Base-by-base conservation (phyloP, 2,329 filamentous ascomycete species). In the Alternaria longipes region DNA sequence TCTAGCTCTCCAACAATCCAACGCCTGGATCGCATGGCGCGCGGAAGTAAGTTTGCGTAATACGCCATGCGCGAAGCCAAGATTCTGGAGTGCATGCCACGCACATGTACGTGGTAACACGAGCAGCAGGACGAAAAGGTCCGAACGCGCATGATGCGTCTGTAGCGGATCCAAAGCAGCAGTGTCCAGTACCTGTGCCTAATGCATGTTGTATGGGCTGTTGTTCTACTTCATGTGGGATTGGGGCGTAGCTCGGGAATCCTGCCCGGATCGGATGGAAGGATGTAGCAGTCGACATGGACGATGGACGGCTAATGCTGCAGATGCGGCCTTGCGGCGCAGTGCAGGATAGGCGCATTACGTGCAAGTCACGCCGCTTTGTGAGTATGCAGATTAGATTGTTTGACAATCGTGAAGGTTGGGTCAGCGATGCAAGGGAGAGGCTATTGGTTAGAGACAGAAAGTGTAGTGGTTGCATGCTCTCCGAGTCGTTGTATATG, bases 221-320 rank as follows among this genome's bases (percentile, higher is more conserved):
- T 38, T 50, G 30, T n/a, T 38, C 14, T 38, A 38, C 22, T 42
- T 24, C 20, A 38, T 34, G 53, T 60, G n/a, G 32, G 11, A 32
- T 34, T 53, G 47, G 34, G 58, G 54, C 58, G 47, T 45, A 57
- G 58, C 28, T 60, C 58, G 58, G 54, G 47, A 52, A 38, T 46
- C 41, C 54, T 60, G 54, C 47, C 47, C 26, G 47, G 41, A 56
- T 57, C 58, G 58, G 58, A 53, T 57, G n/a, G 42, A 57, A 57
- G 54, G 47, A 60, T 55, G n/a, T 24, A 28, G 38, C n/a, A 24
- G 30, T 50, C 14, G 46, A 50, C 30, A 20, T 58, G 50, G 46
- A 57, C 46, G 47, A 46, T 56, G 44, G 20, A 50, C 58, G 58
- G 58, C 46, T 60, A 60, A 60, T 52, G 53, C 32, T 56, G 34